Evolutionary conservation across 805 yeast species (phyloP).

Genomic region (Ascoidea rubescens): DNA sequence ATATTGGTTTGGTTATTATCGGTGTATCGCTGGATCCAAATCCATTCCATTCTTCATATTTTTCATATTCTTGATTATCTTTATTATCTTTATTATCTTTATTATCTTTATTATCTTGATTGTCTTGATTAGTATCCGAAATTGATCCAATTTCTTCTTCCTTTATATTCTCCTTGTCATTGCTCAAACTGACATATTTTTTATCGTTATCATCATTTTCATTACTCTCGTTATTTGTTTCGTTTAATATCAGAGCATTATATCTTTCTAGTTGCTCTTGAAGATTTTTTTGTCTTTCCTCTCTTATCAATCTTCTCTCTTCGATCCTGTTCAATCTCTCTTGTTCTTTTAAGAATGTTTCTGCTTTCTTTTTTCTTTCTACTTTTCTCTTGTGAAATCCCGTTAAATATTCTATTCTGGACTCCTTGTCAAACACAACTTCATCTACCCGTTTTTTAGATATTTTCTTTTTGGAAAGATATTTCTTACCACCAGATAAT

Average conservation of each 20-base stretch:
- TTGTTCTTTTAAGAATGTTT: slow-evolving; percentile 60
- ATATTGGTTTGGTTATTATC: background rate
- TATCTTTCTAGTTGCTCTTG: slow-evolving; percentile 45
- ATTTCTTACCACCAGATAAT: slow-evolving; percentile 76
- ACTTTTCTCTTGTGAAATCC: slow-evolving; percentile 93
- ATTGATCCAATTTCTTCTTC: slow-evolving; percentile 21
- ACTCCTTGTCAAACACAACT: slow-evolving; percentile 68
- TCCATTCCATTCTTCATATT: slow-evolving; percentile 27
- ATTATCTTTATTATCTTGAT: background rate
- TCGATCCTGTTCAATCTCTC: slow-evolving; percentile 60
- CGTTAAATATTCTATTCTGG: slow-evolving; percentile 74
- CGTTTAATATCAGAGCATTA: background rate
- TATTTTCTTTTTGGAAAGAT: slow-evolving; percentile 44
- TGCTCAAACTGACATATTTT: background rate
- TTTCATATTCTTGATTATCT: slow-evolving; percentile 7
- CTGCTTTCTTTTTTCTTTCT: slow-evolving; percentile 78
- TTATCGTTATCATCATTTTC: slow-evolving; percentile 16
- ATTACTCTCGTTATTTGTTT: background rate
- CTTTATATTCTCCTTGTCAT: slow-evolving; percentile 16
- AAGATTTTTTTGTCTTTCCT: slow-evolving; percentile 54
- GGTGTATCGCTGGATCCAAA: slow-evolving; percentile 11
- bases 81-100: background rate
- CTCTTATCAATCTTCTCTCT: slow-evolving; percentile 54
- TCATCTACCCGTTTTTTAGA: slow-evolving; percentile 55
- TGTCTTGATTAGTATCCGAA: background rate